Percentiles rank a stretch among this genome's conserved stretches.
Conservation (phyloP, 345 rosid species). For the Citrus maxima region DNA sequence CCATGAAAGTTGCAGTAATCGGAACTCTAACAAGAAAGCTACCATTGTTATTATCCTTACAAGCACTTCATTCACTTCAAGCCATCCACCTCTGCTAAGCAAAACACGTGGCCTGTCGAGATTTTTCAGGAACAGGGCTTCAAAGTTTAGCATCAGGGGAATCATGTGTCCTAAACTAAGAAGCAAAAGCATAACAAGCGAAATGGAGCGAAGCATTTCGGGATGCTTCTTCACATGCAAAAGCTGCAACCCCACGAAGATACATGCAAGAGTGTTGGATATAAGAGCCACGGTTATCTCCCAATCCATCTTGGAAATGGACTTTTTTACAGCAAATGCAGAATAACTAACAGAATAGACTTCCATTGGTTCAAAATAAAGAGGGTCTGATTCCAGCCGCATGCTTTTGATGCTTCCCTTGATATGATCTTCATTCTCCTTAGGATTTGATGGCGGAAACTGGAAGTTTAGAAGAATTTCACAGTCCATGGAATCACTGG, state of each 20-base stretch:
- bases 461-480: constrained; percentile 33
- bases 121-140: constrained; percentile 26
- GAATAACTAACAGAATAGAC: constrained; percentile 24
- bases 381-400: constrained; percentile 27
- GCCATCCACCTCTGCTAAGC: constrained; percentile 34
- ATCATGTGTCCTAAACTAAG: constrained; percentile 40
- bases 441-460: constrained; percentile 36
- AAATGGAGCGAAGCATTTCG: constrained; percentile 35
- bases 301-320: constrained; percentile 42
- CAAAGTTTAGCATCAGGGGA: constrained; percentile 43
- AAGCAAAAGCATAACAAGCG: constrained; percentile 45
- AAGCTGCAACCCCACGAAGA: constrained; percentile 40
- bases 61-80: constrained; percentile 39
- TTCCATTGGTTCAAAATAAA: constrained; percentile 26
- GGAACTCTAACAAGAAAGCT: constrained; percentile 43
- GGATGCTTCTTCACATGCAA: constrained; percentile 38
- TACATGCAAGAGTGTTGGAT: constrained; percentile 39
- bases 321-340: constrained; percentile 4
- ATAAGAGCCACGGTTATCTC: constrained; percentile 41
- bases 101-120: constrained; percentile 5
- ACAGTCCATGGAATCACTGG: constrained; percentile 30
- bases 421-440: constrained; percentile 19
- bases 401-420: constrained; percentile 48
- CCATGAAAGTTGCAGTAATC: constrained; percentile 45
- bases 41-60: constrained; percentile 43